These are phyloP conservation scores for Epicoccum nigrum DNA, from an alignment of 2,329 filamentous ascomycete genomes.

Conservation along the genomic window DNA sequence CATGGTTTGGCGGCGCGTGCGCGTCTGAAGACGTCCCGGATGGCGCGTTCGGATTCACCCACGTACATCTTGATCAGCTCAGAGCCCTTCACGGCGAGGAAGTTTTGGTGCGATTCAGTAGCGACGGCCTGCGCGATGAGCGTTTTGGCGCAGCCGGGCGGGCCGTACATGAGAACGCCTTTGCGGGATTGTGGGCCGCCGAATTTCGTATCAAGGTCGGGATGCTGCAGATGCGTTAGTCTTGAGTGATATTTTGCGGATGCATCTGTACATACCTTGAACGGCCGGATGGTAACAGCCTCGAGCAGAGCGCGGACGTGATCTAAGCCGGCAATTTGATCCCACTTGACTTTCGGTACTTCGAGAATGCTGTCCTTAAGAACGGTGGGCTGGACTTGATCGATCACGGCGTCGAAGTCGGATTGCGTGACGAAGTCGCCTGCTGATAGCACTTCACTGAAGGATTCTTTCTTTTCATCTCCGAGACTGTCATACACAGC, in stretches of 20 bases:
- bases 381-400: slow-evolving; percentile 76
- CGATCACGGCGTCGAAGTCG: slow-evolving; percentile 70
- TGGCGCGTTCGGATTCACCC: slow-evolving; percentile 85
- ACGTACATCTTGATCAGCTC: slow-evolving; percentile 97
- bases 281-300: slow-evolving; percentile 63
- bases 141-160: slow-evolving; percentile 94
- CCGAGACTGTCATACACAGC: slow-evolving; percentile 23
- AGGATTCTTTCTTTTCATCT: slow-evolving; percentile 30
- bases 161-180: slow-evolving; percentile 87
- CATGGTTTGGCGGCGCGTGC: slow-evolving; percentile 85
- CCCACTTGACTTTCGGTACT: slow-evolving; percentile 84
- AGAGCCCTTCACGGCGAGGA: slow-evolving; percentile 91
- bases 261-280: slow-evolving; percentile 54
- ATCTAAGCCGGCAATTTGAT: slow-evolving; percentile 85
- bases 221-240: slow-evolving; percentile 32
- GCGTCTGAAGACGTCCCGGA: slow-evolving; percentile 84
- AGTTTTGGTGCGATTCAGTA: slow-evolving; percentile 89
- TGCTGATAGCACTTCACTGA: slow-evolving; percentile 25
- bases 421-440: slow-evolving; percentile 40
- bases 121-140: slow-evolving; percentile 89
- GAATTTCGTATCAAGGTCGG: slow-evolving; percentile 44
- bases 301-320: slow-evolving; percentile 69
- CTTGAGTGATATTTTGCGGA: neutral
- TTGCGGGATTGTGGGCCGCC: slow-evolving; percentile 63
- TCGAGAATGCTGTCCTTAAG: slow-evolving; percentile 91